Evolutionary conservation across 495 filamentous ascomycete genomes (phyloP).

Genomic region (Penicillium malachiteum): DNA sequence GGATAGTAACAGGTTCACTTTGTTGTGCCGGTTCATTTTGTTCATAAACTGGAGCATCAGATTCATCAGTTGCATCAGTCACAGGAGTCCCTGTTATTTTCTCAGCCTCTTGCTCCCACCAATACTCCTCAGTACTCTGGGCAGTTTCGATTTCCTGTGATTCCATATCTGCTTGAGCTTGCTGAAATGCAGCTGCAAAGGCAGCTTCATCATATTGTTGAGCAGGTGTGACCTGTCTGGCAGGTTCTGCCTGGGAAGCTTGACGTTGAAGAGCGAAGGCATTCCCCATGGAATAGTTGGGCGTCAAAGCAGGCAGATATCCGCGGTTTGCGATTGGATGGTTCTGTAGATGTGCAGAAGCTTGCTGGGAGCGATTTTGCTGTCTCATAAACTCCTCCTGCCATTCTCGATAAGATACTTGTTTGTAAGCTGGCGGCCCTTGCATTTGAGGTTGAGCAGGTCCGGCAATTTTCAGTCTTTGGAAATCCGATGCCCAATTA

Average conservation of each 20-base stretch:
- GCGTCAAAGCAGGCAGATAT: slow-evolving; percentile 36
- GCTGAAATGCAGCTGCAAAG: slow-evolving; percentile 63
- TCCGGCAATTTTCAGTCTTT: slow-evolving; percentile 46
- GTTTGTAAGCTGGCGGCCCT: too few species aligned
- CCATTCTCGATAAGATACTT: too few species aligned
- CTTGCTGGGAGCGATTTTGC: slow-evolving; percentile 32
- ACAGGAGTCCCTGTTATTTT: too few species aligned
- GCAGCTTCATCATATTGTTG: slow-evolving; percentile 59
- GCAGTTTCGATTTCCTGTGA: slow-evolving; percentile 22
- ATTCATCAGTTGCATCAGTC: too few species aligned
- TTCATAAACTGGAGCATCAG: too few species aligned
- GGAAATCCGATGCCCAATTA: slow-evolving; percentile 52
- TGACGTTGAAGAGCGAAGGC: slow-evolving; percentile 19
- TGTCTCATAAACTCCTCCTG: slow-evolving; percentile 54
- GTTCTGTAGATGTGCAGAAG: slow-evolving; percentile 19
- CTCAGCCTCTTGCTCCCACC: slow-evolving; percentile 7
- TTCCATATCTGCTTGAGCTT: slow-evolving; percentile 41
- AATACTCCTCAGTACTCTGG: slow-evolving; percentile 7
- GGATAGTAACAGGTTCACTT: too few species aligned
- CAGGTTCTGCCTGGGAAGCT: slow-evolving; percentile 23
- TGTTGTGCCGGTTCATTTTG: too few species aligned
- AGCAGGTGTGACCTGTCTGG: slow-evolving; percentile 16
- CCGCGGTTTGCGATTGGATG: slow-evolving; percentile 23
- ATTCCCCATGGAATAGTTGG: slow-evolving; percentile 26
- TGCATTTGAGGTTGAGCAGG: slow-evolving; percentile 37